Evolutionary conservation across 306 rosid genomes (phyloP).

Genomic region (Cucumis melo): DNA sequence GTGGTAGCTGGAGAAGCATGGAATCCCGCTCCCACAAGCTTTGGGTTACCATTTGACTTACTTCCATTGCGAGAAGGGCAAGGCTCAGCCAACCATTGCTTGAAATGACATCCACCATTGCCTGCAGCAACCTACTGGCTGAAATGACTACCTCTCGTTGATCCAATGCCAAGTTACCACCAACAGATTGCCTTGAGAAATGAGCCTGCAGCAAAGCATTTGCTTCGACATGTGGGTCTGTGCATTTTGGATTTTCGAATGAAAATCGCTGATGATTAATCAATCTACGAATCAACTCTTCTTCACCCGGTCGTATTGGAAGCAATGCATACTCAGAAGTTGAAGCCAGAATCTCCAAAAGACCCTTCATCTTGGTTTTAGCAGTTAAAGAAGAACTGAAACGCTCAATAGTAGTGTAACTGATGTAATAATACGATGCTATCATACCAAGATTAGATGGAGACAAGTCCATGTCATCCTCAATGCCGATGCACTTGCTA

Average conservation of each 20-base stretch:
- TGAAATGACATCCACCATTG: constrained; percentile 91
- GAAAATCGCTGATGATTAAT: constrained; percentile 90
- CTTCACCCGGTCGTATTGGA: constrained; percentile 90
- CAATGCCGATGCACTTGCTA: constrained; percentile 62
- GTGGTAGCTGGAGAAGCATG: constrained; percentile 84
- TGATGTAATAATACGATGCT: constrained; percentile 76
- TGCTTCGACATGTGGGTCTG: constrained; percentile 80
- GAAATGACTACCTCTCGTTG: constrained; percentile 81
- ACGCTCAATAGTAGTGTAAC: constrained; percentile 81
- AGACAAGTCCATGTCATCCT: constrained; percentile 73
- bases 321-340: constrained; percentile 81
- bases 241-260: constrained; percentile 57
- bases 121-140: constrained; percentile 73
- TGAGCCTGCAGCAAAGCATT: constrained; percentile 90
- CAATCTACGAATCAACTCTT: constrained; percentile 62
- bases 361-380: constrained; percentile 88
- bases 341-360: constrained; percentile 65
- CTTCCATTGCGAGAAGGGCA: constrained; percentile 85
- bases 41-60: constrained; percentile 90
- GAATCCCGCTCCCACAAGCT: constrained; percentile 93
- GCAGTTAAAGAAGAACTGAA: constrained; percentile 68
- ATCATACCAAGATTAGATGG: constrained; percentile 83
- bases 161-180: constrained; percentile 75
- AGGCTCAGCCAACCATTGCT: constrained; percentile 87
- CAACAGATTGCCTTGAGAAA: constrained; percentile 62